Conservation (phyloP, 2,329 filamentous ascomycete species). For the Alternaria atra region DNA sequence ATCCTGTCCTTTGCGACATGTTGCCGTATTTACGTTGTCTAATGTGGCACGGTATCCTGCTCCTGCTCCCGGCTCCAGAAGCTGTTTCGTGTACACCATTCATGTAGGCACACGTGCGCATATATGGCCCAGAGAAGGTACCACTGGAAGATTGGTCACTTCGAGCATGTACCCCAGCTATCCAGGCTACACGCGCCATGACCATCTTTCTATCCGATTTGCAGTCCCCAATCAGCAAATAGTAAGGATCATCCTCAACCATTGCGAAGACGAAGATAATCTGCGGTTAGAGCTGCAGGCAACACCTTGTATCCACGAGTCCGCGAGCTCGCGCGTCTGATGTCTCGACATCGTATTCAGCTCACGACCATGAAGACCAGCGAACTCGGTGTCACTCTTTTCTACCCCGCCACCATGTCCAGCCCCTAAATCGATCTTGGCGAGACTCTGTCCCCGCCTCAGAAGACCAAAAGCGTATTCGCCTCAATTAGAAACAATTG, state of each 20-base stretch:
- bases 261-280: conserved; percentile 1
- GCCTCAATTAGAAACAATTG: not conserved
- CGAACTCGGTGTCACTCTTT: conserved; percentile 1
- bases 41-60: not conserved
- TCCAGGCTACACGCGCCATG: not conserved
- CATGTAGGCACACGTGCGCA: not conserved
- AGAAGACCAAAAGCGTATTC: not conserved
- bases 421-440: not conserved
- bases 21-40: not conserved
- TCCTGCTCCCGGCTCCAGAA: not conserved
- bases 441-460: not conserved
- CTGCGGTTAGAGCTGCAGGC: not conserved
- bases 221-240: not conserved
- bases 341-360: conserved; percentile 3
- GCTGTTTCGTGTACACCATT: not conserved
- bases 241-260: not conserved
- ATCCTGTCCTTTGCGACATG: not conserved
- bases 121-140: not conserved
- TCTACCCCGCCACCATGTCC: not conserved
- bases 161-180: not conserved
- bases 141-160: not conserved
- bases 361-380: not conserved
- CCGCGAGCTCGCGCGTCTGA: not conserved
- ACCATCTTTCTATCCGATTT: not conserved
- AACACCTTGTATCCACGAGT: conserved; percentile 1